These are phyloP conservation scores for Kregervanrija delftensis DNA, from an alignment of 805 yeast genomes.

Conservation along the genomic window DNA sequence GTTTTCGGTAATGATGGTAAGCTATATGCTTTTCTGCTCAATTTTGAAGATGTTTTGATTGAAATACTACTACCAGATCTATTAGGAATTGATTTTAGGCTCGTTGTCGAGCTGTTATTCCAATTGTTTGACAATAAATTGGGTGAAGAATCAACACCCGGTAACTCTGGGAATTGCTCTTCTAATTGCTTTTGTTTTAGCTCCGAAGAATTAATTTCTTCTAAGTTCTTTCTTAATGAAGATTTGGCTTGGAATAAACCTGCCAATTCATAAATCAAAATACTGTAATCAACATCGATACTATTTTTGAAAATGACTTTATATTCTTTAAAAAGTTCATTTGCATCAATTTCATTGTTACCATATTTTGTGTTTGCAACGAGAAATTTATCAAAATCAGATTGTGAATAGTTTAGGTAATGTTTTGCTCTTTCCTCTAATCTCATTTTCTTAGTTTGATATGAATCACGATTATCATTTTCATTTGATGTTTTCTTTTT, in stretches of 20 bases:
- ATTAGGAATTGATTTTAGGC: too few relatives aligned
- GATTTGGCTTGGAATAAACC: conserved; percentile 48
- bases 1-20: conserved; percentile 9
- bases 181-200: conserved; percentile 19
- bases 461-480: conserved; percentile 29
- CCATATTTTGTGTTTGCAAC: conserved; percentile 42
- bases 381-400: conserved; percentile 42
- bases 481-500: conserved; percentile 10
- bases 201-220: conserved; percentile 23
- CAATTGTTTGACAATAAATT: too few relatives aligned
- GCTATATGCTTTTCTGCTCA: neutral
- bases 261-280: conserved; percentile 54
- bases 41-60: neutral
- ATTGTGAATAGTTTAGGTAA: conserved; percentile 51
- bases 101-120: too few relatives aligned
- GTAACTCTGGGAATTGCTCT: conserved; percentile 45
- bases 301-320: conserved; percentile 36
- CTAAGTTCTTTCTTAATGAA: conserved; percentile 33
- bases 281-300: conserved; percentile 41
- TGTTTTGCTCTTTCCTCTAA: conserved; percentile 83
- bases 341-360: conserved; percentile 38
- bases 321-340: conserved; percentile 41
- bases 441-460: conserved; percentile 48
- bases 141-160: conserved; percentile 19
- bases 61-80: too few relatives aligned